Evolutionary conservation across 306 rosid species (phyloP).

Genomic region (Delonix regia): DNA sequence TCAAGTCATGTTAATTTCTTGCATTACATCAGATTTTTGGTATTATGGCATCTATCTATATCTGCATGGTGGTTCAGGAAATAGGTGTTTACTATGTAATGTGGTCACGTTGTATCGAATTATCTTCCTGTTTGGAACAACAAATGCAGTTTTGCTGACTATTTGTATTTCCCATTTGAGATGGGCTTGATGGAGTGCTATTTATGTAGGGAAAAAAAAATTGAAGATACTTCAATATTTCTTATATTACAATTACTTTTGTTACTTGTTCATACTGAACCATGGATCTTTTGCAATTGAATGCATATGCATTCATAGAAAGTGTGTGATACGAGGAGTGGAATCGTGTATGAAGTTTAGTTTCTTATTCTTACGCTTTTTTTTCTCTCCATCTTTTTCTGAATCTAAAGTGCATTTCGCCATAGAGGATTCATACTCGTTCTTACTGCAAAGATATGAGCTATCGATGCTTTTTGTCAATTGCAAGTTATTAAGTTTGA

Average conservation of each 20-base stretch:
- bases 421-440: too few relatives aligned
- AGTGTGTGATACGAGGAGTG: too few relatives aligned
- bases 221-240: not conserved
- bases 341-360: too few relatives aligned
- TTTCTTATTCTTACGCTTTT: too few relatives aligned
- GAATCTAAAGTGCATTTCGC: too few relatives aligned
- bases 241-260: conserved; percentile 13
- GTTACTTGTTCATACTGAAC: too few relatives aligned
- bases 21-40: conserved; percentile 32
- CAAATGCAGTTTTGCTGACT: not conserved
- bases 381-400: too few relatives aligned
- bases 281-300: too few relatives aligned
- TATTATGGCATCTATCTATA: conserved; percentile 13
- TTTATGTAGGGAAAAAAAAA: not conserved
- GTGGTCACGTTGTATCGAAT: conserved; percentile 26
- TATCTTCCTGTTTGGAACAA: not conserved
- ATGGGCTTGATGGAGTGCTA: not conserved
- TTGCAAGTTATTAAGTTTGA: not conserved
- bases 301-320: too few relatives aligned
- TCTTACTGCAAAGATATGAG: not conserved
- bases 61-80: conserved; percentile 25
- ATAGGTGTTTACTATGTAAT: conserved; percentile 21
- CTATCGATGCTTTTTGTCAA: not conserved
- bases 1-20: conserved; percentile 27
- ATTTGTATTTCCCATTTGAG: conserved; percentile 1